Percentiles rank a stretch among this genome's conserved stretches.
These are phyloP conservation scores for Fusarium protoensiforme DNA, from an alignment of 2,329 filamentous ascomycete species.

Conservation along the genomic window DNA sequence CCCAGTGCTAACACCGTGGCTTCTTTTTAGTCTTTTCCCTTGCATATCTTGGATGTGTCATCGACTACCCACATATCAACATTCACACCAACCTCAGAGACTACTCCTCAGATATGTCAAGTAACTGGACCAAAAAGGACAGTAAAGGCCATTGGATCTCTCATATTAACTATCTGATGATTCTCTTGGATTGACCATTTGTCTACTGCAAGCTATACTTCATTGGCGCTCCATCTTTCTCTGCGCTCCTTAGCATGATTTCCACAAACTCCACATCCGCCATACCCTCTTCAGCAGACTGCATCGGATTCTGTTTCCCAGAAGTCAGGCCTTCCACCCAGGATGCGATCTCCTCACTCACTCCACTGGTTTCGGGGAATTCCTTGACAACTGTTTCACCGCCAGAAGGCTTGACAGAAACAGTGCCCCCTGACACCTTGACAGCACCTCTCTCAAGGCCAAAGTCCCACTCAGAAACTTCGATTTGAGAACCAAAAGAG, in stretches of 20 bases:
- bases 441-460: background rate
- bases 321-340: background rate
- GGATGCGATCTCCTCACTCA: background rate
- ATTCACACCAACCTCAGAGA: background rate
- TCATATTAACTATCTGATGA: background rate
- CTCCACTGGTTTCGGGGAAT: background rate
- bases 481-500: background rate
- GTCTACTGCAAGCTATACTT: background rate
- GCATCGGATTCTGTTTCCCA: background rate
- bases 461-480: background rate
- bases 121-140: background rate
- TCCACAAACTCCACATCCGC: background rate
- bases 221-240: background rate
- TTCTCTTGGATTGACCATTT: too few species aligned
- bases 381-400: background rate
- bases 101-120: background rate
- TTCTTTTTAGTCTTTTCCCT: too few species aligned
- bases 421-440: background rate
- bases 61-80: too few species aligned
- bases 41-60: too few species aligned
- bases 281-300: background rate
- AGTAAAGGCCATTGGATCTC: background rate
- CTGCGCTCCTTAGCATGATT: background rate
- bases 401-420: background rate
- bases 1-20: too few species aligned